These are phyloP conservation scores for Zymoseptoria ardabiliae DNA, from an alignment of 2,329 filamentous ascomycete genomes.

Conservation along the genomic window DNA sequence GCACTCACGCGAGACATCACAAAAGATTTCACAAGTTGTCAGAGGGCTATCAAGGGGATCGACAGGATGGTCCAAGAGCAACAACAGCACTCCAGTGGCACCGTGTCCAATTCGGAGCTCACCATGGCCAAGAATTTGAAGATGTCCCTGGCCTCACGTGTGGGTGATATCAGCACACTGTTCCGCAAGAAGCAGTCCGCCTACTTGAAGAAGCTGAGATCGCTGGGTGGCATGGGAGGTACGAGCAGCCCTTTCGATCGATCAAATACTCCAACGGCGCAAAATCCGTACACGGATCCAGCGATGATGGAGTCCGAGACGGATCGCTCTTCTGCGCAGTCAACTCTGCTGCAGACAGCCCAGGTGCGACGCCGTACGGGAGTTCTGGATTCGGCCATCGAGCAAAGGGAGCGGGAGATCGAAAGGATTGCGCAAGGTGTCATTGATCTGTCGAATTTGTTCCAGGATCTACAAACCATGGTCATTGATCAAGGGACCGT, in stretches of 20 bases:
- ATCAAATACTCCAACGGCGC: constrained; percentile 38
- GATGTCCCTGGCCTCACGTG: constrained; percentile 76
- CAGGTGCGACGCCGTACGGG: constrained; percentile 53
- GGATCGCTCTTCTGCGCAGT: constrained; percentile 86
- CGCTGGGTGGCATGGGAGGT: constrained; percentile 38
- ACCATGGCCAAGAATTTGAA: constrained; percentile 96
- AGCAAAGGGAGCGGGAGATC: constrained; percentile 90
- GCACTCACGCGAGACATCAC: constrained; percentile 85
- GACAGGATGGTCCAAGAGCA: constrained; percentile 81
- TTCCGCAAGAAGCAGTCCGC: constrained; percentile 97
- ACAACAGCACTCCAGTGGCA: constrained; percentile 53
- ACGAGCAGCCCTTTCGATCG: constrained; percentile 39
- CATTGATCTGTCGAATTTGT: constrained; percentile 92
- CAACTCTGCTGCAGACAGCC: constrained; percentile 70
- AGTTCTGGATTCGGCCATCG: constrained; percentile 72
- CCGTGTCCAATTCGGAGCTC: constrained; percentile 75
- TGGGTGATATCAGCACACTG: constrained; percentile 83
- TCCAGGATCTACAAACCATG: constrained; percentile 93
- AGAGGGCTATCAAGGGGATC: constrained; percentile 78
- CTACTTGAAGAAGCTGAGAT: constrained; percentile 63
- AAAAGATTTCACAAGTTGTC: constrained; percentile 79
- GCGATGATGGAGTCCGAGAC: constrained; percentile 89
- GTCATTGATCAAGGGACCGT: constrained; percentile 51
- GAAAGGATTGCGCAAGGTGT: constrained; percentile 97
- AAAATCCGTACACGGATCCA: constrained; percentile 70